Base-by-base conservation (phyloP, 2,329 filamentous ascomycete genomes). In the Samsoniella hepiali region DNA sequence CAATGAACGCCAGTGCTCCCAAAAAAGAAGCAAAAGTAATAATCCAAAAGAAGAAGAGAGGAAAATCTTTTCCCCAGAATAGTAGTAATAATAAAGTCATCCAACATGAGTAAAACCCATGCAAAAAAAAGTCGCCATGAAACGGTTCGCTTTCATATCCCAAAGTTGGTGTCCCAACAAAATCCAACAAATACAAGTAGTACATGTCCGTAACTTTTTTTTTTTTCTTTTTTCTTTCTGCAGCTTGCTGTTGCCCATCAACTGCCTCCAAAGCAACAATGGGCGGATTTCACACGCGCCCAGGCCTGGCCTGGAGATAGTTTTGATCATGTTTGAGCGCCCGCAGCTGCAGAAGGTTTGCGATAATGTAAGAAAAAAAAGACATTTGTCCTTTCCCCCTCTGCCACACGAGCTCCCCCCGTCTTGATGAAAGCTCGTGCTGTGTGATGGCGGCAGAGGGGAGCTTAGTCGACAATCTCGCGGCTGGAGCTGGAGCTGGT, bases 401-500 rank as follows among this genome's bases (percentile, higher is more conserved):
- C 49, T 53, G 49, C 49, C 31, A 10, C 36, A 17, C 27, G 53
- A 13, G 9, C 15, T 34, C 27, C 3, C 10, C 22, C 22, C 22
- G 22, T 22, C 22, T 22, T 22, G 22, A 22, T 22, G 3, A 11
- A 27, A 49, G 53, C 22, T n/a, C 29, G 29, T 29, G 11, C 5
- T 13, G 17, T 11, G 3, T 15, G 31, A 13, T 34, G 7, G 22
- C 29, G 31, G 8, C 13, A 11, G 13, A 11, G 2, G 47, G 47
- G 22, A n/a, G 45, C 40, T 22, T 29, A 64, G 36, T 72, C 72
- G 17, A 66, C 68, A 17, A 74, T 65, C 42, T 64, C 62, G 34
- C 66, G 68, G 62, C 67, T 68, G 54, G 69, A 67, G 40, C 63
- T 60, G 54, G 69, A 69, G 66, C 70, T 74, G 40, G 69, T 68